Evolutionary conservation across 352 stramenopile species (phyloP).

Genomic region (Albugo candida): DNA sequence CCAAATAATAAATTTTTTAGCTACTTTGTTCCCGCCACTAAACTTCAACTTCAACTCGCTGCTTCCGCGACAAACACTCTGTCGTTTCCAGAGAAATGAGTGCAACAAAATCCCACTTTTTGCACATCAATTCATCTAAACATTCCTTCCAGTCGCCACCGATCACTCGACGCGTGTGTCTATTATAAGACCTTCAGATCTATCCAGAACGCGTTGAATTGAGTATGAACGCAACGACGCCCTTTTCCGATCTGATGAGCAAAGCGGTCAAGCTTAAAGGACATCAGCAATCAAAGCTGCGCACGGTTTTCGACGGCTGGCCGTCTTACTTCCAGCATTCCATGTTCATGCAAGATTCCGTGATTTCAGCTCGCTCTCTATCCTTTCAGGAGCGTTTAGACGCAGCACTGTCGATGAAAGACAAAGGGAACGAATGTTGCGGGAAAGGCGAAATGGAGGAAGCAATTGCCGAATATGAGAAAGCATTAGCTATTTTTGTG

Average conservation of each 20-base stretch:
- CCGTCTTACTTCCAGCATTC: conserved; percentile 75
- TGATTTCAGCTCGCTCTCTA: conserved; percentile 20
- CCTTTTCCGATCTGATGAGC: conserved; percentile 68
- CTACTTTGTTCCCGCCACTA: too few relatives aligned
- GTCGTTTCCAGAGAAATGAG: too few relatives aligned
- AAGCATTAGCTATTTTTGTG: conserved; percentile 66
- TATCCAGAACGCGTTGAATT: conserved; percentile 19
- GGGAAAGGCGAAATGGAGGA: conserved; percentile 27
- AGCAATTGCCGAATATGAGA: conserved; percentile 66
- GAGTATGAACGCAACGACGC: conserved; percentile 28
- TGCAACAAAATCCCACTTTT: too few relatives aligned
- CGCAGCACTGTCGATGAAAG: conserved; percentile 48
- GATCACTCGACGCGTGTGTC: too few relatives aligned
- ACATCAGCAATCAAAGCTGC: conserved; percentile 58
- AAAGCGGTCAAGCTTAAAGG: conserved; percentile 75
- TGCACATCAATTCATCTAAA: too few relatives aligned
- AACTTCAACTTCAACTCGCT: too few relatives aligned
- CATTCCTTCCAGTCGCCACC: too few relatives aligned
- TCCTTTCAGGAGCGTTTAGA: conserved; percentile 30
- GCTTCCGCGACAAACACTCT: too few relatives aligned
- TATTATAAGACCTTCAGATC: too few relatives aligned
- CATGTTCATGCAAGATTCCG: conserved; percentile 71
- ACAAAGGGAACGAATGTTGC: conserved; percentile 39
- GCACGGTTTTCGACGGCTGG: conserved; percentile 51
- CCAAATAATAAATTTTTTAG: too few relatives aligned